Evolutionary conservation across 192 early-diverging fungal genomes (phyloP), one percentile per base, ranked within the genome.

Genomic region (Neocallimastix lanati): DNA sequence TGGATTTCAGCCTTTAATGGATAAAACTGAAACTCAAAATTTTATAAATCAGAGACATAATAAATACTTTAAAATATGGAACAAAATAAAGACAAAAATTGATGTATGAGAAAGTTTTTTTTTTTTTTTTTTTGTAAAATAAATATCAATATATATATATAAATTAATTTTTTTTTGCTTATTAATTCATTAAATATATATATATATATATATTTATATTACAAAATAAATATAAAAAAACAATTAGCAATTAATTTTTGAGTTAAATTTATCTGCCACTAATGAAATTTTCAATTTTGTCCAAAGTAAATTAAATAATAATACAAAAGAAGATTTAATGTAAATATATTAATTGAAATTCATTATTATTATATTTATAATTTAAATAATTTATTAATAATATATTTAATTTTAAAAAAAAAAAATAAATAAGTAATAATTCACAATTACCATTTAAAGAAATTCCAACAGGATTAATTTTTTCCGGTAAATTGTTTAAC

Each of bases 261-360:
- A 87, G 76, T 88, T 91, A 81, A 93, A 94, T 79, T 82, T 87
- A 28, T 79, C 85, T 1, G 90, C 85, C 12, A 81, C 92, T 13
- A 80, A 84, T 2, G 84, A 88, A 25, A 88, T 93, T 28, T 85
- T 87, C 58, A 78, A 83, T 30, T 94, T 93, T 87, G 88, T 93
- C 12, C 16, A 15, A 67, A 67, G 50, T n/a, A 67, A 67, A 67
- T 67, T 67, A 67, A 67, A 67, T 67, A 67, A 67, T 11, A 67
- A 5, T 67, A 1, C 16, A 21, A 11, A 67, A 9, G 9, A 9
- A n/a, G 50, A 67, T 7, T 0, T 5, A 25, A 67, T 0, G 50
- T 67, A 67, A 67, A 50, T 21, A 2, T 16, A 3, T n/a, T n/a
- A n/a, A n/a, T n/a, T n/a, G n/a, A n/a, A n/a, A n/a, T n/a, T n/a